Evolutionary conservation across 2,329 filamentous ascomycete genomes (phyloP).

Genomic region (Talaromyces rugulosus): DNA sequence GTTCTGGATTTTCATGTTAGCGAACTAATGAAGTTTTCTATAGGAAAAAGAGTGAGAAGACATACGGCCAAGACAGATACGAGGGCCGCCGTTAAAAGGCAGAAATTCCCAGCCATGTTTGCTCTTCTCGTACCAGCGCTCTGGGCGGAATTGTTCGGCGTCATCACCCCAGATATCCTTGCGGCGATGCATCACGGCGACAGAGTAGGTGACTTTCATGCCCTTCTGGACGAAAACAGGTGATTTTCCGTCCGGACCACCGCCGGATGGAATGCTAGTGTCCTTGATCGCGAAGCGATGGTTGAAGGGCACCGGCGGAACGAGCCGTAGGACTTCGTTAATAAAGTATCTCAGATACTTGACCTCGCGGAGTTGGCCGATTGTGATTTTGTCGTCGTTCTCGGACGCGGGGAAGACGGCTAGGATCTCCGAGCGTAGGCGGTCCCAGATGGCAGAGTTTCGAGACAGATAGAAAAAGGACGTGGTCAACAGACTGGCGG

Average conservation of each 20-base stretch:
- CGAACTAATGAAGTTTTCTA: background rate
- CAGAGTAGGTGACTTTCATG: constrained; percentile 61
- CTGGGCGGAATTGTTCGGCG: constrained; percentile 44
- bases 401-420: constrained; percentile 26
- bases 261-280: constrained; percentile 9
- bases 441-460: constrained; percentile 31
- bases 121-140: constrained; percentile 43
- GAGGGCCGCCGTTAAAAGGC: constrained; percentile 23
- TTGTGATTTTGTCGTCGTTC: background rate
- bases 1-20: constrained; percentile 9
- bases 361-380: constrained; percentile 34
- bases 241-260: constrained; percentile 30
- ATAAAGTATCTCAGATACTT: constrained; percentile 35
- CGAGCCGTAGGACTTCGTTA: constrained; percentile 41
- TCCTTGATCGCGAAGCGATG: constrained; percentile 40
- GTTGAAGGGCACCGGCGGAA: constrained; percentile 48
- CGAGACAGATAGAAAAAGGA: constrained; percentile 44
- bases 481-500: constrained; percentile 42
- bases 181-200: constrained; percentile 69
- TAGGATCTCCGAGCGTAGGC: constrained; percentile 46
- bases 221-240: constrained; percentile 65
- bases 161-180: constrained; percentile 45
- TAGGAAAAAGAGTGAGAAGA: background rate
- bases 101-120: constrained; percentile 43
- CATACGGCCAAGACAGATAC: constrained; percentile 21